Evolutionary conservation across 352 stramenopile species (phyloP), one percentile per base, ranked within the genome.

Genomic region (Pythium phragmiticola): DNA sequence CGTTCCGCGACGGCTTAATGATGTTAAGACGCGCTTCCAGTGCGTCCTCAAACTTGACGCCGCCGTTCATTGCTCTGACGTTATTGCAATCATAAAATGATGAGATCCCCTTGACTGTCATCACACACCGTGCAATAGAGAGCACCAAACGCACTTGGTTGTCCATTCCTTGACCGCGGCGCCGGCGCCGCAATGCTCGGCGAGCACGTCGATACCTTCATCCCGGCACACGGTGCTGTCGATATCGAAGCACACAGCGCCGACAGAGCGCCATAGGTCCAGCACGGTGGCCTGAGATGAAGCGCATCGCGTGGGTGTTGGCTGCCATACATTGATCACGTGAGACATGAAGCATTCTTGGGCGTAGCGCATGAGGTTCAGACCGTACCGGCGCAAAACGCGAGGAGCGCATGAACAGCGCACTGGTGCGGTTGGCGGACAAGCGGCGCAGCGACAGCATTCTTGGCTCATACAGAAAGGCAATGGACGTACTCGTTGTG

Each of bases 151-250:
- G 62, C 65, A 96, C 87, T 92, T 96, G 52, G 76, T 86, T 7
- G 97, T 99, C 82, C 96, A 97, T 12, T 87, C 96, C 47, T 96
- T 89, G 21, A 99, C 98, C 39, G 89, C 94, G 17, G 96, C 82
- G 42, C 96, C 97, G 19, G 91, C 94, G 17, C 97, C 97, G 39
- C 97, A 96, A 66, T 97, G 92, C 46, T 90, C 95, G n/a, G 98
- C 98, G 5, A 99, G 81, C 39, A 99, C 96, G 71, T 99, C 97
- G 70, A 99, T 99, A 21, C 98, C 98, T 75, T 99, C 97, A 46
- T 99, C 96, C 23, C 76, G 74, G 66, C 98, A 98, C 13, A 99
- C 96, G 3, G 98, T 99, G 70, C 90, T 98, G 80, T 99, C 97
- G 0, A 99, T 97, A 69, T 99, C 94, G 57, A 94, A 94, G 70